Evolutionary conservation across 257 asterid species (phyloP).

Genomic region (Perilla frutescens): DNA sequence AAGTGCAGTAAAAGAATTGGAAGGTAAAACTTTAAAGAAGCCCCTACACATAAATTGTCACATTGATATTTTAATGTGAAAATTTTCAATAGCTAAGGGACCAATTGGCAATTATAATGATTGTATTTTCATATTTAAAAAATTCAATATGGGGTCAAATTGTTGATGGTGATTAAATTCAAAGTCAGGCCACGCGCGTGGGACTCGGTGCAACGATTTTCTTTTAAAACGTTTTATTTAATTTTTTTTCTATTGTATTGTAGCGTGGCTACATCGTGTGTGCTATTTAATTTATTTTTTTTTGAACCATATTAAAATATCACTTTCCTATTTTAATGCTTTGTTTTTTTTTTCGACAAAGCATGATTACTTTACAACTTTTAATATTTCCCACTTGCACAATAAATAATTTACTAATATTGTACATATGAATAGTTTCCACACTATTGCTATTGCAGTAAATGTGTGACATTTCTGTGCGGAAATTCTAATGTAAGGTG

Average conservation of each 20-base stretch:
- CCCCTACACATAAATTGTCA: too few species aligned
- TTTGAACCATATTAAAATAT: not conserved
- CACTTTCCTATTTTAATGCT: not conserved
- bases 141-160: not conserved
- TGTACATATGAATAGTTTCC: not conserved
- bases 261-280: constrained; percentile 33
- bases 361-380: not conserved
- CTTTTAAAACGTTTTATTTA: constrained; percentile 5
- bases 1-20: too few species aligned
- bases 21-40: too few species aligned
- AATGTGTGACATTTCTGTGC: too few species aligned
- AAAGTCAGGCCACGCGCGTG: constrained; percentile 45
- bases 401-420: not conserved
- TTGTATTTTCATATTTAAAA: not conserved
- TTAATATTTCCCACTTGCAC: constrained; percentile 1
- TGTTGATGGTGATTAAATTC: constrained; percentile 14
- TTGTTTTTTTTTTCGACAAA: constrained; percentile 1
- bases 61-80: too few species aligned
- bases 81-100: constrained; percentile 1
- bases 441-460: too few species aligned
- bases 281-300: not conserved
- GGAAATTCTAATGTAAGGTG: too few species aligned
- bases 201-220: constrained; percentile 8
- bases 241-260: too few species aligned
- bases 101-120: not conserved